Base-by-base conservation (phyloP, 805 yeast genomes). In the Candida tallmaniae region DNA sequence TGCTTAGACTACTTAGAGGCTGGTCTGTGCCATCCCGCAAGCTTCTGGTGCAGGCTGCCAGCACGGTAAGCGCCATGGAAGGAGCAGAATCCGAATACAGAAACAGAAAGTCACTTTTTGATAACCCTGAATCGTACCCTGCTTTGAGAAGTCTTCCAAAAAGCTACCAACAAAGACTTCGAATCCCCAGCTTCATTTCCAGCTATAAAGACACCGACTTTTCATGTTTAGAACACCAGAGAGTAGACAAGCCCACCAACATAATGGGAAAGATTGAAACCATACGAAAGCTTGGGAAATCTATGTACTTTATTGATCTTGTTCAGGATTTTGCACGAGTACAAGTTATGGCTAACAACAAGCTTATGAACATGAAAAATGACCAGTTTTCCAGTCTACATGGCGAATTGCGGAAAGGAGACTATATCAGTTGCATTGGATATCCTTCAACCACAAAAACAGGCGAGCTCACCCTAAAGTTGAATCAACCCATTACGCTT, bases 381-480 rank as follows among this genome's bases (percentile, higher is more conserved):
- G 72, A 64, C 0, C 68, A 66, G 26, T 79, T 78, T 42, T 48
- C 51, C 4, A 54, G 41, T 30, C 17, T 29, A 6, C 77, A 72
- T 45, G 52, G 53, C 4, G 51, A 60, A 20, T 58, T 87, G 25
- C 67, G 80, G 31, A 72, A 73, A 15, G 96, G 96, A 0, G 98
- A 90, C 50, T 73, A 70, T 28, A 60, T 90, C 3, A 60, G 74
- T 6, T 76, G 80, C 16, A 48, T 58, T 3, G 98, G 98, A 0
- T 52, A 46, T 16, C 88, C 96, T 0, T 85, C 90, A 17, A 54
- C 73, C 3, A 85, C 97, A 0, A 77, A 80, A 35, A 76, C 77
- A 3, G 93, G 90, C 0, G 95, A 89, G 44, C 60, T 88, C 6
- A 81, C 96, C 1, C 50, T 90, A 33, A 76, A 83, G 42, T 68